Base-by-base conservation (phyloP, 73 alveolate genomes). In the Paramecium octaurelia region DNA sequence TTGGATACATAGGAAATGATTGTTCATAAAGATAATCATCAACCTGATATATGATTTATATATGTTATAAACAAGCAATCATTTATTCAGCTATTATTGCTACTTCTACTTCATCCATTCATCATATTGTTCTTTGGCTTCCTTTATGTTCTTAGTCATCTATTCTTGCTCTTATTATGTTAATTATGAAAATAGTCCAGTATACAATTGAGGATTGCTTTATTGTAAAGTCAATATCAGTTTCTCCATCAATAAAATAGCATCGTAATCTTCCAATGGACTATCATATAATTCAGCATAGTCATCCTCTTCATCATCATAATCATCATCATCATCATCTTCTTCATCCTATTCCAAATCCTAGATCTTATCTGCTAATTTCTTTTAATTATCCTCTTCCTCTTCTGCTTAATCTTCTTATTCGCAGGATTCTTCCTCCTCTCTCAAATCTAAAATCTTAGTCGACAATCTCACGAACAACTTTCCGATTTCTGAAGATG, bases 331-430 rank as follows among this genome's bases (percentile, higher is more conserved):
- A 18, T 60, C 92, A 27, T 94, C 95, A 44, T 58, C 92, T 20
- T 94, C 97, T 36, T 92, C 92, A 59, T 83, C 57, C 46, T 84
- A 29, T 46, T 68, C 68, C 44, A 40, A 44, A 20, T 89, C 93
- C 18, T 31, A 48, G 23, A 86, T 59, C 60, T 92, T 85, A 20
- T 85, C 92, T 14, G 76, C 38, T 16, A 73, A 36, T 34, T 73
- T 64, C 58, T 85, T 84, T 12, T 73, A 50, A 10, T 85, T 95
- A 35, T 58, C 93, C n/a, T 12, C 68, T 69, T 89, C 96, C 31
- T 89, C 96, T 54, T 54, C 95, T n/a, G 92, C 54, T 24, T 84
- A 64, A 35, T 93, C 94, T 76, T 96, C 98, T 35, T 88, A 86
- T 58, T 86, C 96, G 46, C 92, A 95, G 3, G 76, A 43, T 80